A percentile compares a stretch with the other conserved stretches of the same genome.
Conservation (phyloP, 495 filamentous ascomycete species). For the Niebla homalea region DNA sequence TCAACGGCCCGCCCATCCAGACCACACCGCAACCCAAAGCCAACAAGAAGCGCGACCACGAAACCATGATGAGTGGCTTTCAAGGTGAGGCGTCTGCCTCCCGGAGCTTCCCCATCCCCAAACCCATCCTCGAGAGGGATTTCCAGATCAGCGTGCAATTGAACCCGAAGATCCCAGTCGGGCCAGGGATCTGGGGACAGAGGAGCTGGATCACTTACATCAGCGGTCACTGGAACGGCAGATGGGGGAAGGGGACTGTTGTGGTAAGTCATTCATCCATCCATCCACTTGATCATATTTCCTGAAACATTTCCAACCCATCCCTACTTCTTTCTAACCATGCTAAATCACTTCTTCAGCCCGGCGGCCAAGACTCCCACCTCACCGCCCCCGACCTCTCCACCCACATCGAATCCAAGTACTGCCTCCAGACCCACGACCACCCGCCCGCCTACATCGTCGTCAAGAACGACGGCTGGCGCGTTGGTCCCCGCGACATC, state of each 20-base stretch:
- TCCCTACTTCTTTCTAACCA: neutral
- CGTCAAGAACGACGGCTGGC: slow-evolving; percentile 43
- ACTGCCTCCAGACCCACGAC: slow-evolving; percentile 44
- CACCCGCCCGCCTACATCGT: slow-evolving; percentile 47
- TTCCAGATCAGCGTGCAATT: slow-evolving; percentile 51
- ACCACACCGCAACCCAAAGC: slow-evolving; percentile 13
- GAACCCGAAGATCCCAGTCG: slow-evolving; percentile 42
- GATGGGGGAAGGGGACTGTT: slow-evolving; percentile 46
- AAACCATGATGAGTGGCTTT: slow-evolving; percentile 17
- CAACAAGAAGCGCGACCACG: slow-evolving; percentile 19
- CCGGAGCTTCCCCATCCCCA: slow-evolving; percentile 39
- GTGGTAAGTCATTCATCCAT: slow-evolving; percentile 30
- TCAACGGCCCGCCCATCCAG: slow-evolving; percentile 36
- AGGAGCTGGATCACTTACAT: slow-evolving; percentile 45
- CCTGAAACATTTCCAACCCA: neutral
- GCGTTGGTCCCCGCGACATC: slow-evolving; percentile 43
- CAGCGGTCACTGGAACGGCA: slow-evolving; percentile 46
- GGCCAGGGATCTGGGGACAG: slow-evolving; percentile 40
- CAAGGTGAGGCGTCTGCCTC: slow-evolving; percentile 14
- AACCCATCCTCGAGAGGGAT: slow-evolving; percentile 44
- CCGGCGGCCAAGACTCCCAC: slow-evolving; percentile 47
- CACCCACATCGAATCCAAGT: slow-evolving; percentile 39
- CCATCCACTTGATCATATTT: too few relatives aligned
- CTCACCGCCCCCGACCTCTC: slow-evolving; percentile 41
- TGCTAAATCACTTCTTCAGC: slow-evolving; percentile 21